A percentile compares a stretch with the other conserved stretches of the same genome.
Conservation (phyloP, 164 flowering plant species). For the Stephania yunnanensis region DNA sequence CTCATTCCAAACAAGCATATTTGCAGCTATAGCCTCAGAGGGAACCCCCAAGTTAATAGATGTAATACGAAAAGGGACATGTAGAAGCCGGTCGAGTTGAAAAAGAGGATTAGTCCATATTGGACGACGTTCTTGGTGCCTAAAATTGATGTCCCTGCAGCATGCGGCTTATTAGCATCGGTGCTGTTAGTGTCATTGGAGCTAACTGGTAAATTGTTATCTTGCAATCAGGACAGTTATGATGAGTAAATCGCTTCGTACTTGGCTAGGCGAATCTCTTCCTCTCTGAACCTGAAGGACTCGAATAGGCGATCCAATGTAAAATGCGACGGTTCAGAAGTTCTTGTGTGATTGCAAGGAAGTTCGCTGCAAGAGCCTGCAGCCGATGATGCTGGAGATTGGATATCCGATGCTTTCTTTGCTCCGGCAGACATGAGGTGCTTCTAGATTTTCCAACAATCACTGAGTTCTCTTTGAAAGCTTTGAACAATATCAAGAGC, state of each 20-base stretch:
- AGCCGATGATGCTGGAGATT: background rate
- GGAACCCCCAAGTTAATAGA: constrained; percentile 8
- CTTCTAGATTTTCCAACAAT: constrained; percentile 20
- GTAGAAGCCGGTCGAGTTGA: constrained; percentile 13
- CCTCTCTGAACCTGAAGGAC: constrained; percentile 13
- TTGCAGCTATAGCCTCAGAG: constrained; percentile 12
- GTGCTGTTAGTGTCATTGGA: background rate
- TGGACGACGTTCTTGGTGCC: background rate
- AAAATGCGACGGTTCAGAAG: background rate
- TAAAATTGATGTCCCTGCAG: constrained; percentile 11
- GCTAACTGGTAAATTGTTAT: background rate
- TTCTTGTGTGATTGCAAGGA: background rate
- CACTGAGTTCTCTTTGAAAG: constrained; percentile 30
- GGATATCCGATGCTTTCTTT: constrained; percentile 17
- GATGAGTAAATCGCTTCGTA: constrained; percentile 6
- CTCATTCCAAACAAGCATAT: constrained; percentile 1
- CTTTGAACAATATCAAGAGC: constrained; percentile 28
- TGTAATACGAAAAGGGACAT: constrained; percentile 4
- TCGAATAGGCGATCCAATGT: constrained; percentile 3
- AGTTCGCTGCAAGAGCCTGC: background rate
- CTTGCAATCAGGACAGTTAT: constrained; percentile 12
- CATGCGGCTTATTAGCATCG: background rate
- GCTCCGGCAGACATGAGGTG: constrained; percentile 27
- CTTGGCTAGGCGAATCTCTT: constrained; percentile 14
- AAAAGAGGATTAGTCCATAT: background rate